phyloP scores from a whole-genome alignment of 495 filamentous ascomycete genomes.

The Letharia lupina region DNA sequence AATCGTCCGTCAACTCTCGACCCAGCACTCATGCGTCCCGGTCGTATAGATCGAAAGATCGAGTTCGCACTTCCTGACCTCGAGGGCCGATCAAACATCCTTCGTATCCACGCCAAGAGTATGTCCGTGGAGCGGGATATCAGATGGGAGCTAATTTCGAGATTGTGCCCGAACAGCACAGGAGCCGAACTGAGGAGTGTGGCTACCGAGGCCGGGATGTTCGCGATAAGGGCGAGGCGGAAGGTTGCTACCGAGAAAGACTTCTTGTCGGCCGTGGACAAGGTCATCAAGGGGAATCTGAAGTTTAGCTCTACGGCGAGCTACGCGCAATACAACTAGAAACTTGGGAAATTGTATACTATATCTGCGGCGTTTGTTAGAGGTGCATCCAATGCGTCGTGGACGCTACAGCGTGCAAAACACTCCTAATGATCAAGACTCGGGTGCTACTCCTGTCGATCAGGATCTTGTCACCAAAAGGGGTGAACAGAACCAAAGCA shows the following conservation, averaged over 20 bases:
- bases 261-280: slow-evolving; percentile 94
- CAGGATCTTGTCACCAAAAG: background rate
- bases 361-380: background rate
- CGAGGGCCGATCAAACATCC: slow-evolving; percentile 92
- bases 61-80: slow-evolving; percentile 96
- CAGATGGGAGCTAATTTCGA: slow-evolving; percentile 94
- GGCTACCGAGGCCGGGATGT: slow-evolving; percentile 99
- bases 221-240: slow-evolving; percentile 88
- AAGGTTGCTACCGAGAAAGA: slow-evolving; percentile 99
- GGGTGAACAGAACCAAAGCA: background rate
- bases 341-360: background rate
- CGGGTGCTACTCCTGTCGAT: background rate
- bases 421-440: background rate
- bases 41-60: slow-evolving; percentile 97
- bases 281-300: slow-evolving; percentile 98
- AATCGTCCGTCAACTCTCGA: slow-evolving; percentile 94
- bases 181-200: slow-evolving; percentile 92
- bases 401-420: background rate
- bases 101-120: slow-evolving; percentile 97
- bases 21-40: slow-evolving; percentile 92
- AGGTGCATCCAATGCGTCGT: background rate
- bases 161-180: slow-evolving; percentile 93
- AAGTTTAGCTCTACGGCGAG: slow-evolving; percentile 99
- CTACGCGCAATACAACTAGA: slow-evolving; percentile 96
- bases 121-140: slow-evolving; percentile 99